Evolutionary conservation across 331 rosid genomes (phyloP), one percentile per base, ranked within the genome.

Genomic region (Cucumis variabilis): DNA sequence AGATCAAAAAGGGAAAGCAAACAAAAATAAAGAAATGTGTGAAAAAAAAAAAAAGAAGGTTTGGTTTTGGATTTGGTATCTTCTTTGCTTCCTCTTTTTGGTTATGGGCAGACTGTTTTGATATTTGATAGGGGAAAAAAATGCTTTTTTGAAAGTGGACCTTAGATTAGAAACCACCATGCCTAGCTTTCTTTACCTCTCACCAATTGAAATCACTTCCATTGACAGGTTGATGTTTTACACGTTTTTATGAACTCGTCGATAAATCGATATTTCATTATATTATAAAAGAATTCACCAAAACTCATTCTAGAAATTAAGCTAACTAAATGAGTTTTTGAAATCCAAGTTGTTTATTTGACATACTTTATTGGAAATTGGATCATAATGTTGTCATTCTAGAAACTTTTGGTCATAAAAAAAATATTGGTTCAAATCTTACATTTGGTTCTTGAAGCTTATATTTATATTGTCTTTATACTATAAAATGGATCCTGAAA

Each of bases 121-220:
- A 53, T n/a, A 51, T 78, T 78, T 78, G 83, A 76, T 76, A 19
- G 21, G 63, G 63, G 23, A 76, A n/a, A 50, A 50, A 75, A 6
- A 4, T 73, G 3, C 24, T 14, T 17, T 79, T 51, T 51, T 15
- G 0, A 50, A 50, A 79, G 67, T 79, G 84, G 67, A 77, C 41
- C 23, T 77, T 3, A 78, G 83, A 78, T 53, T 78, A 78, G 66
- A 80, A 80, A 28, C 85, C 85, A 80, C 85, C 85, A 80, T 80
- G 50, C 85, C 68, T 55, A 80, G 50, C 65, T 51, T 80, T 55
- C 85, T 27, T 55, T 58, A 51, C 63, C 44, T 75, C 41, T 78
- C 14, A 78, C 83, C 66, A 78, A 75, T 51, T 14, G 28, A 24
- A 51, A n/a, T 13, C 24, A 75, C 21, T 78, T 78, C 44, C 7